Conservation (phyloP, 2,329 filamentous ascomycete species). For the Bipolaris victoriae region DNA sequence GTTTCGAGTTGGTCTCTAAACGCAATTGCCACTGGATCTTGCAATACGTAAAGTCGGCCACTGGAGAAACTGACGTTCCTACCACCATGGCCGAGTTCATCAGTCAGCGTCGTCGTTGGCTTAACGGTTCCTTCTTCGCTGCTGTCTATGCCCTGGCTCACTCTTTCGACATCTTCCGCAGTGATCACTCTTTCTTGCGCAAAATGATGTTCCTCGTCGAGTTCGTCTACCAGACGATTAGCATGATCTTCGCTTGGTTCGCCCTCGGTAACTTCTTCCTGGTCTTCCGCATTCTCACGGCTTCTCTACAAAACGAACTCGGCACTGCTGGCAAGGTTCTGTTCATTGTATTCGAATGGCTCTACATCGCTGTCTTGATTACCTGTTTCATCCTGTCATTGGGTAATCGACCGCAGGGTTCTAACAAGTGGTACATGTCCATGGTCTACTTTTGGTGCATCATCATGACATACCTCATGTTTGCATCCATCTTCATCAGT, state of each 20-base stretch:
- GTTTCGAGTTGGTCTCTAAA: constrained; percentile 97
- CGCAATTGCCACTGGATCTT: constrained; percentile 97
- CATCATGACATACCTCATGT: constrained; percentile 92
- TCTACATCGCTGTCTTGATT: constrained; percentile 89
- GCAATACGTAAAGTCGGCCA: constrained; percentile 97
- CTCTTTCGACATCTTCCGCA: constrained; percentile 95
- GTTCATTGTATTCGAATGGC: constrained; percentile 91
- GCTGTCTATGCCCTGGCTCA: constrained; percentile 94
- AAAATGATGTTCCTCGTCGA: constrained; percentile 92
- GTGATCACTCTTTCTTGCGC: constrained; percentile 83
- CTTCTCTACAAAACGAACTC: constrained; percentile 79
- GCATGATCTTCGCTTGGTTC: constrained; percentile 99
- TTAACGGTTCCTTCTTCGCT: constrained; percentile 98
- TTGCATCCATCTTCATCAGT: constrained; percentile 93
- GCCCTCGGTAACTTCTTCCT: constrained; percentile 98
- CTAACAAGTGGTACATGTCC: constrained; percentile 89
- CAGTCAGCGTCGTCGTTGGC: constrained; percentile 91
- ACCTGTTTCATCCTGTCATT: constrained; percentile 95
- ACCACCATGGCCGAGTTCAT: constrained; percentile 94
- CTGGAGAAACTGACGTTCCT: constrained; percentile 95
- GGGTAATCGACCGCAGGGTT: constrained; percentile 93
- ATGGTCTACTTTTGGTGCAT: constrained; percentile 99
- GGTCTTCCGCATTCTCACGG: constrained; percentile 95
- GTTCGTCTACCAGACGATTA: constrained; percentile 91
- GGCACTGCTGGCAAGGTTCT: constrained; percentile 79